Base-by-base conservation (phyloP, 306 rosid genomes). In the Ammopiptanthus mongolicus region DNA sequence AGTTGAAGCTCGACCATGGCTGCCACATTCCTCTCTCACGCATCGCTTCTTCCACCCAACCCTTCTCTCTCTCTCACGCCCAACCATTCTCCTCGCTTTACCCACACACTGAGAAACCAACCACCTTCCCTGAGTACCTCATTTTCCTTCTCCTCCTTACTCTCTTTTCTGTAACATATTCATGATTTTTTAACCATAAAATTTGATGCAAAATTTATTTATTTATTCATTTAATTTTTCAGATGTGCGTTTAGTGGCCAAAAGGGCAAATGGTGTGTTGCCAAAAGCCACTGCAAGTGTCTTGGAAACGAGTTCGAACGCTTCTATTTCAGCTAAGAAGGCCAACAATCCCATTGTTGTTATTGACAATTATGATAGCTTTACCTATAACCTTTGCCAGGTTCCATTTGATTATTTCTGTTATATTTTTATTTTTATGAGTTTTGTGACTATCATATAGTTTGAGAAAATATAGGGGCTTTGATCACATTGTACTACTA, bases 321-420 rank as follows among this genome's bases (percentile, higher is more conserved):
- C 46, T 22, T 14, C 67, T 56, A 4, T 77, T 39, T 67, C 83
- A 0, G 71, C 47, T 39, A 51, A 14, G 28, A 46, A 70, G n/a
- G 33, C 77, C 48, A 73, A 7, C 23, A 65, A 74, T 65, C 88
- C 88, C 8, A 84, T 84, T 44, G 63, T 77, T 68, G 85, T 84
- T 17, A 84, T 84, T 61, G 88, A 84, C 51, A 84, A 84, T 75
- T 84, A 84, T 55, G 88, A 84, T 59, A 91, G 97, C 81, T 93
- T 93, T 76, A 93, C 98, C 72, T 93, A 93, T 86, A 93, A 93
- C 69, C 97, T 93, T 36, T 91, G 97, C 69, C 98, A 93, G 97
- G 98, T 93, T 78, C 18, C 18, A n/a, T 44, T 57, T 3, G 34
- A 15, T 53, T 53, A 36, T 2, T 55, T 71, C 14, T 37, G 44